phyloP scores from a whole-genome alignment of 441 rosid species.

The Capsella rubella region DNA sequence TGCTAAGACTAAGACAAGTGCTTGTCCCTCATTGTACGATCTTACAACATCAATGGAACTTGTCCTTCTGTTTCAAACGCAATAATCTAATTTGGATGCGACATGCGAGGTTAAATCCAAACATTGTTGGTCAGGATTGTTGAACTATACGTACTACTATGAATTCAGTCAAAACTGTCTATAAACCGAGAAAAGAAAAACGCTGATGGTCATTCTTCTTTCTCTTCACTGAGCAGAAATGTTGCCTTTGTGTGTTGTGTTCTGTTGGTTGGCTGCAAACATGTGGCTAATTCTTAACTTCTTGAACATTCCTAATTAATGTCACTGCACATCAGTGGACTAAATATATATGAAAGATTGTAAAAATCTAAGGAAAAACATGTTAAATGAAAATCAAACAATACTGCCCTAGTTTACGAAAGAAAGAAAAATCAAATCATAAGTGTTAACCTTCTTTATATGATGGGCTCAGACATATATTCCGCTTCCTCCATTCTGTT shows the following conservation, averaged over 20 bases:
- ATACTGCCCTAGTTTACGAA: no score
- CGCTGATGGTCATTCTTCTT: neutral
- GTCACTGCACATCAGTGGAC: neutral
- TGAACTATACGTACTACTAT: neutral
- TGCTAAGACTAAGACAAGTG: constrained; percentile 25
- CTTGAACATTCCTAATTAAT: neutral
- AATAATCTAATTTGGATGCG: neutral
- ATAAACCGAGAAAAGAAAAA: neutral
- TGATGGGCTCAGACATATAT: neutral
- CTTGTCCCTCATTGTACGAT: constrained; percentile 25
- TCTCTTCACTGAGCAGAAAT: neutral
- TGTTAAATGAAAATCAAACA: neutral
- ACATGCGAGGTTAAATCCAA: neutral
- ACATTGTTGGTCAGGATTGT: neutral
- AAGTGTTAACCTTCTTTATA: neutral
- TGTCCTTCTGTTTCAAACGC: constrained; percentile 7
- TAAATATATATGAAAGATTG: neutral
- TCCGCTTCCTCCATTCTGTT: neutral
- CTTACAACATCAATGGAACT: constrained; percentile 27
- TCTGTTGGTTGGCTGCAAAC: neutral
- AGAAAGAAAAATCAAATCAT: no score
- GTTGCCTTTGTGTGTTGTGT: neutral
- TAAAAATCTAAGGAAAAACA: neutral
- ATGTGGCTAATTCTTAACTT: no score
- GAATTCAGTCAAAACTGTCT: constrained; percentile 3